These are phyloP conservation scores for Apostasia ramifera DNA, from an alignment of 106 monocot species.

Conservation along the genomic window DNA sequence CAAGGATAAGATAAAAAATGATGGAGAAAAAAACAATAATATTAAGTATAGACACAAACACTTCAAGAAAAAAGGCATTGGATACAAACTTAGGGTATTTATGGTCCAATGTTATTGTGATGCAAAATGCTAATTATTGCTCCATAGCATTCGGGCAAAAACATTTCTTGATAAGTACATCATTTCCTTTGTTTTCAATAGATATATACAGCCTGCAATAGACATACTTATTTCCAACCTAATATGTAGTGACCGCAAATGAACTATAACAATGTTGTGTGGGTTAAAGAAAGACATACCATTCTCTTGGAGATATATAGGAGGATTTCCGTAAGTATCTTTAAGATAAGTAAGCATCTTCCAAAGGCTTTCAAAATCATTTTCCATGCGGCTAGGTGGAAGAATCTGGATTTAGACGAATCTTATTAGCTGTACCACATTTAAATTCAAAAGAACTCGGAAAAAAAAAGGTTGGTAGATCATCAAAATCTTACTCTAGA, in stretches of 20 bases:
- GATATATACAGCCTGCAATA: too few relatives aligned
- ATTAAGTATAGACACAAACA: too few relatives aligned
- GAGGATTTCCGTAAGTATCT: conserved; percentile 30
- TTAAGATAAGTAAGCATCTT: conserved; percentile 28
- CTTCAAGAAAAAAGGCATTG: too few relatives aligned
- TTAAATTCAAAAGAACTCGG: background rate
- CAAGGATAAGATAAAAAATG: too few relatives aligned
- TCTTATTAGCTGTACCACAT: background rate
- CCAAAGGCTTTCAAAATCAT: conserved; percentile 16
- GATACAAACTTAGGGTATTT: too few relatives aligned
- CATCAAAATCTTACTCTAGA: background rate
- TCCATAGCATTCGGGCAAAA: too few relatives aligned
- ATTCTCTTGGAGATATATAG: conserved; percentile 53
- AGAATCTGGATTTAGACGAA: background rate
- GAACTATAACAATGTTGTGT: background rate
- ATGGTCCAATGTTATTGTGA: too few relatives aligned
- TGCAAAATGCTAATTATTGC: too few relatives aligned
- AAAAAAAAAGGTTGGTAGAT: background rate
- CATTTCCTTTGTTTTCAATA: too few relatives aligned
- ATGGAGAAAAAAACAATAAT: too few relatives aligned
- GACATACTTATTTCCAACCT: too few relatives aligned
- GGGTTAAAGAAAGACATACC: conserved; percentile 13
- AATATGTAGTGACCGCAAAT: background rate
- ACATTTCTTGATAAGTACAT: too few relatives aligned
- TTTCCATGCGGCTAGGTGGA: background rate